Percentiles rank a stretch among this genome's conserved stretches.
phyloP scores from a whole-genome alignment of 805 yeast genomes.

The Saturnispora bothae region DNA sequence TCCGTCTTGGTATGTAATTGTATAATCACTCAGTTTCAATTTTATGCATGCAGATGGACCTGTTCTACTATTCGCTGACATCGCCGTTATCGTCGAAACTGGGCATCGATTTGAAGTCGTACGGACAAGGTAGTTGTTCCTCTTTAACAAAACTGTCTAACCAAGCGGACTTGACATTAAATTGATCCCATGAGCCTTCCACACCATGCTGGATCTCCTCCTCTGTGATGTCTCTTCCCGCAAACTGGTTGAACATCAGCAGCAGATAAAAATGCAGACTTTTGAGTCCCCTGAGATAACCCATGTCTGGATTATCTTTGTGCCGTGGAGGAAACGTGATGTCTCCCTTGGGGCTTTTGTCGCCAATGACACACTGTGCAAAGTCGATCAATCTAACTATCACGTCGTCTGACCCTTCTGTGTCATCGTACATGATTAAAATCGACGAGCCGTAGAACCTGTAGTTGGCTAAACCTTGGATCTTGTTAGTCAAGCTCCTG shows the following conservation, averaged over 20 bases:
- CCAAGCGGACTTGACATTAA: constrained; percentile 25
- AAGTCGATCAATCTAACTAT: constrained; percentile 82
- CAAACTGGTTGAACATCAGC: constrained; percentile 44
- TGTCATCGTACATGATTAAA: constrained; percentile 70
- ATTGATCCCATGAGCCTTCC: too few species aligned
- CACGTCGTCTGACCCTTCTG: constrained; percentile 1
- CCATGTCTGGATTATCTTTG: constrained; percentile 57
- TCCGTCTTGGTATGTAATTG: too few species aligned
- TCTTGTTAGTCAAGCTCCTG: constrained; percentile 44
- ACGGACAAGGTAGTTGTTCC: constrained; percentile 17
- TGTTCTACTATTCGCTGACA: constrained; percentile 21
- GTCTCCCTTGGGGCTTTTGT: too few species aligned
- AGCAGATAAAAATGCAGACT: constrained; percentile 63
- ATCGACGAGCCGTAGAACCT: constrained; percentile 88
- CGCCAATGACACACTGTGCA: constrained; percentile 81
- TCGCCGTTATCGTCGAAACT: constrained; percentile 17
- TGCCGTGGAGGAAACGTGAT: constrained; percentile 75
- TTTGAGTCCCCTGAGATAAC: constrained; percentile 73
- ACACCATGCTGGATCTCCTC: too few species aligned
- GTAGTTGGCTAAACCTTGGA: constrained; percentile 55
- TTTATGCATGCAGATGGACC: too few species aligned
- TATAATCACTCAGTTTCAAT: too few species aligned
- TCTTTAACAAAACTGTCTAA: constrained; percentile 26
- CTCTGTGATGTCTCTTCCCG: too few species aligned
- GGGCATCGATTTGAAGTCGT: constrained; percentile 18